These are phyloP conservation scores for Fagopyrum esculentum DNA, from an alignment of 148 eudicot species.

Conservation along the genomic window DNA sequence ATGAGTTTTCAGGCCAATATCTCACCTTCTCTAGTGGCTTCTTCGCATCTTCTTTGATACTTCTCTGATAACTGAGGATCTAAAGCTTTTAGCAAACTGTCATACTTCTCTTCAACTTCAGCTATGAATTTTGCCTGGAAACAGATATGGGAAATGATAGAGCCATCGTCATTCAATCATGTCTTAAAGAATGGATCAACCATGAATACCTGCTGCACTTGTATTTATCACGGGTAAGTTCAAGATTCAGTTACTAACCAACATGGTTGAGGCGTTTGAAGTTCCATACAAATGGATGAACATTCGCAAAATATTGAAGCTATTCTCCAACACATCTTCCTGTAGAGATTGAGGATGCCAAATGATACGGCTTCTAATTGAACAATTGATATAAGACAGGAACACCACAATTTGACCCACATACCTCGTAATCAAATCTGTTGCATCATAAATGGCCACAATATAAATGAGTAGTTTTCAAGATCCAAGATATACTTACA, in stretches of 20 bases:
- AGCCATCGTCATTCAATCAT: neutral
- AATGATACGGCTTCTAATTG: neutral
- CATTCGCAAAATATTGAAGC: slow-evolving; percentile 86
- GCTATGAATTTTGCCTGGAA: slow-evolving; percentile 65
- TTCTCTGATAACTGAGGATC: slow-evolving; percentile 48
- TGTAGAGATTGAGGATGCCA: slow-evolving; percentile 20
- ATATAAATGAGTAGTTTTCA: slow-evolving; percentile 5
- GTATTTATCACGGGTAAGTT: neutral
- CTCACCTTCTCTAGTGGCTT: slow-evolving; percentile 92
- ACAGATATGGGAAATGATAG: slow-evolving; percentile 1
- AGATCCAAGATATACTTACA: neutral
- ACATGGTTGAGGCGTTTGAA: slow-evolving; percentile 59
- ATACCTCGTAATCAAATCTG: slow-evolving; percentile 95
- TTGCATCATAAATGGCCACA: slow-evolving; percentile 17
- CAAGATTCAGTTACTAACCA: slow-evolving; percentile 39
- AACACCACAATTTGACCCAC: slow-evolving; percentile 16
- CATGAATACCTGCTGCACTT: neutral
- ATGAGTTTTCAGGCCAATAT: neutral
- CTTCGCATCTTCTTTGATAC: slow-evolving; percentile 84
- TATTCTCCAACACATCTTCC: slow-evolving; percentile 90
- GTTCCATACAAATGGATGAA: slow-evolving; percentile 73
- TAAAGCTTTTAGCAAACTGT: slow-evolving; percentile 42
- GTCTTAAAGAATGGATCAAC: neutral
- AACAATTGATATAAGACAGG: slow-evolving; percentile 3
- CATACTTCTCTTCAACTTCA: slow-evolving; percentile 77